Conservation (phyloP, 2,329 filamentous ascomycete genomes). For the Onygenales sp. region DNA sequence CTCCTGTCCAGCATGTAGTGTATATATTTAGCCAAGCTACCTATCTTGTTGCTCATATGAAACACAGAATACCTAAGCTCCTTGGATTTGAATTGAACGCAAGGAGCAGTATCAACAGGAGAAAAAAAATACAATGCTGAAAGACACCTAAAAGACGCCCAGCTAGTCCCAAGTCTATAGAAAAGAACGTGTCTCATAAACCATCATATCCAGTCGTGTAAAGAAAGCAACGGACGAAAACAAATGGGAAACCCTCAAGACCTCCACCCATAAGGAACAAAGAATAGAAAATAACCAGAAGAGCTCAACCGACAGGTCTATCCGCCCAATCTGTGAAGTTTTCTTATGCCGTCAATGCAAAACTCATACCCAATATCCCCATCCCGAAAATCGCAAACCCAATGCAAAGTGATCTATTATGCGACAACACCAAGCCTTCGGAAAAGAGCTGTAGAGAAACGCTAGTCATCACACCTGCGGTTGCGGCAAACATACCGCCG, state of each 20-base stretch:
- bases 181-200: not conserved
- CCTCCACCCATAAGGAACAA: not conserved
- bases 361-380: conserved; percentile 75
- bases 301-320: too few species aligned
- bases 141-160: not conserved
- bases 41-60: too few species aligned
- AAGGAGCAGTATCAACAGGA: not conserved
- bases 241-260: not conserved
- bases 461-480: conserved; percentile 89
- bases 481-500: conserved; percentile 68
- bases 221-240: not conserved
- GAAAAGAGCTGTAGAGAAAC: conserved; percentile 84
- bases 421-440: conserved; percentile 70
- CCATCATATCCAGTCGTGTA: not conserved
- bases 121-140: not conserved
- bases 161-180: not conserved
- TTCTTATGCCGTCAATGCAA: conserved; percentile 60
- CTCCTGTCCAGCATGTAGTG: too few species aligned
- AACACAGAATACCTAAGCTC: too few species aligned
- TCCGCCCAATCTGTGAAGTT: not conserved
- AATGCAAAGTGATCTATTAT: conserved; percentile 28
- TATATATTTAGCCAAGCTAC: too few species aligned
- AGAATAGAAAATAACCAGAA: not conserved
- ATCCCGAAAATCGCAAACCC: conserved; percentile 50
- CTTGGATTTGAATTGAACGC: not conserved